Base-by-base conservation (phyloP, 1,284 basidiomycete genomes). In the Macrocystidia cucumis region DNA sequence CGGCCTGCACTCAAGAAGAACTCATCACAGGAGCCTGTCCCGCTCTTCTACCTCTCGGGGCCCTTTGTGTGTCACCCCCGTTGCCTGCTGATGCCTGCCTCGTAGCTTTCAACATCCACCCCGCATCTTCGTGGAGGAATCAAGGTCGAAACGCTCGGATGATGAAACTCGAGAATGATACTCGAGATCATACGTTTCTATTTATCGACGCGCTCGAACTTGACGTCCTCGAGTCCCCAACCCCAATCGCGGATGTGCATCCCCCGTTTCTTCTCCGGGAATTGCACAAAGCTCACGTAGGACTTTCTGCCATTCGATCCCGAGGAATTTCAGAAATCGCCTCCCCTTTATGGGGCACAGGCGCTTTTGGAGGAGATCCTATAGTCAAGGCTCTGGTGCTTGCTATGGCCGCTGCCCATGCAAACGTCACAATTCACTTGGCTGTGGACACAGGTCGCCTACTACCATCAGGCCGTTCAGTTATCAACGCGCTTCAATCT, bases 1-100 rank as follows among this genome's bases (percentile, higher is more conserved):
- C 49, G 24, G 44, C 52, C 11, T 50, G 48, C 35, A 55, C 54
- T 7, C 55, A 55, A 40, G 54, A 56, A 38, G 55, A 54, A 26
- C 43, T 55, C 16, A 37, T 55, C 13, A 53, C 51, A 8, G 47
- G 44, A 12, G 47, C 50, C 5, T 55, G 50, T 32, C 51, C 51
- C 3, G 44, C 46, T 9, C 36, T 55, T 16, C 44, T 54, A 9
- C 40, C 45, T 14, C 31, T 56, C 13, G 53, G 46, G 9, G 54
- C 53, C 22, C 37, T 56, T 18, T 36, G 55, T 22, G 22, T 56
- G 19, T 45, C 49, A 5, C 50, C 52, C 19, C 54, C 54, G 12
- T 29, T 53, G 23, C 39, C 48, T 21, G 38, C 50, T 24, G 42
- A 52, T 35, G 49, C 37, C 14, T 43, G 42, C 3, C 25, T 51